Conservation (phyloP, 73 alveolate species). For the Loxodes magnus region DNA sequence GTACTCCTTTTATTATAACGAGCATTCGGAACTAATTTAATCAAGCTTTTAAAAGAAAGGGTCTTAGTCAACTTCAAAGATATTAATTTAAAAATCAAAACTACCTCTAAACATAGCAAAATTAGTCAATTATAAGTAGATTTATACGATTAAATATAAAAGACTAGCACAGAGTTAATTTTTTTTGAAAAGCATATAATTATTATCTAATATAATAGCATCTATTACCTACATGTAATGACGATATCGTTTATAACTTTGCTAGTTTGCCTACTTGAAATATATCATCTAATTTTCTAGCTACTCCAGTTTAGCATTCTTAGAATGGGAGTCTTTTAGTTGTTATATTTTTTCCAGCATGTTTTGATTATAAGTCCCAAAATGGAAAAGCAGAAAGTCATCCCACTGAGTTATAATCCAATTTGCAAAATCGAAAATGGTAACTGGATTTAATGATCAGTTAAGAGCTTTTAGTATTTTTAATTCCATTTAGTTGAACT, state of each 20-base stretch:
- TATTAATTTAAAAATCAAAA: too few relatives aligned
- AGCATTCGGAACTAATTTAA: too few relatives aligned
- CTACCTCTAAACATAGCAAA: too few relatives aligned
- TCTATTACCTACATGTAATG: conserved; percentile 1
- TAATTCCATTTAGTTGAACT: conserved; percentile 2
- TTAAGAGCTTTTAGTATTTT: conserved; percentile 1
- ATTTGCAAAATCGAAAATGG: background rate
- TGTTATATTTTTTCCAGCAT: background rate
- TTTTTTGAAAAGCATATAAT: background rate
- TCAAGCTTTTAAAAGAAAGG: too few relatives aligned
- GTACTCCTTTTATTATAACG: too few relatives aligned
- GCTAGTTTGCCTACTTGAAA: background rate
- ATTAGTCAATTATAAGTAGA: too few relatives aligned
- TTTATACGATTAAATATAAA: too few relatives aligned
- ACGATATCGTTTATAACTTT: conserved; percentile 6
- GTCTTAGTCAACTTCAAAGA: too few relatives aligned
- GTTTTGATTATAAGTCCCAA: conserved; percentile 3
- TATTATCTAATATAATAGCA: background rate
- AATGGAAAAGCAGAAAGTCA: conserved; percentile 2
- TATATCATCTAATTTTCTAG: background rate
- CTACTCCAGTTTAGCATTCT: background rate
- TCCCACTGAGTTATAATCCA: conserved; percentile 17
- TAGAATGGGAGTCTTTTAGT: background rate
- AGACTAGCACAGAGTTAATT: too few relatives aligned
- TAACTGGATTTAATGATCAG: conserved; percentile 6